phyloP scores from a whole-genome alignment of 2,329 filamentous ascomycete genomes.

The Parastagonospora nodorum region DNA sequence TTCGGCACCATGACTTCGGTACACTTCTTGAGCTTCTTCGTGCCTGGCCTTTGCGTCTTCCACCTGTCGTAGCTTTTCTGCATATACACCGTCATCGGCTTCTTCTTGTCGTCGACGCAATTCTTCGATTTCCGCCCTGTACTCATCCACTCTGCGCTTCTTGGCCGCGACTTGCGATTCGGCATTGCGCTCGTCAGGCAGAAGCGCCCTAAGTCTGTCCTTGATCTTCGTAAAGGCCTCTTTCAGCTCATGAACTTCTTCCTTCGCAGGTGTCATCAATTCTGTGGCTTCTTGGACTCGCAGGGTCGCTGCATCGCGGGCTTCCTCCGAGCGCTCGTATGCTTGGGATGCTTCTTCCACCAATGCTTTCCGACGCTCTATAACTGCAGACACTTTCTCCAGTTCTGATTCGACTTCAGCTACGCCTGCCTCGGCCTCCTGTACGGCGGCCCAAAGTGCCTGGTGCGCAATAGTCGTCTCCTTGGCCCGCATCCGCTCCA shows the following conservation, averaged over 20 bases:
- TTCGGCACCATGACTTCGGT: constrained; percentile 50
- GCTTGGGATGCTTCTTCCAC: constrained; percentile 52
- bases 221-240: constrained; percentile 60
- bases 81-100: constrained; percentile 71
- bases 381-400: constrained; percentile 49
- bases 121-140: constrained; percentile 54
- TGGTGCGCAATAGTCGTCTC: constrained; percentile 66
- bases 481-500: constrained; percentile 67
- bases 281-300: constrained; percentile 39
- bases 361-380: constrained; percentile 53
- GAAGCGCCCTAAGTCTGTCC: constrained; percentile 58
- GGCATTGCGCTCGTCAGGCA: constrained; percentile 68
- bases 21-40: constrained; percentile 50
- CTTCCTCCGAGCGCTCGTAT: constrained; percentile 52
- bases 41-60: constrained; percentile 61
- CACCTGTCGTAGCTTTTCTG: constrained; percentile 64
- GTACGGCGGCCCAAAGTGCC: constrained; percentile 86
- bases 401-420: constrained; percentile 36
- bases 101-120: constrained; percentile 65
- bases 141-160: constrained; percentile 49
- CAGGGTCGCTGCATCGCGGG: constrained; percentile 44
- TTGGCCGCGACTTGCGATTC: constrained; percentile 61
- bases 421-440: constrained; percentile 67
- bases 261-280: constrained; percentile 51
- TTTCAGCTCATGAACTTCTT: constrained; percentile 56